Evolutionary conservation across 345 rosid genomes (phyloP).

Genomic region (Ricinus communis): DNA sequence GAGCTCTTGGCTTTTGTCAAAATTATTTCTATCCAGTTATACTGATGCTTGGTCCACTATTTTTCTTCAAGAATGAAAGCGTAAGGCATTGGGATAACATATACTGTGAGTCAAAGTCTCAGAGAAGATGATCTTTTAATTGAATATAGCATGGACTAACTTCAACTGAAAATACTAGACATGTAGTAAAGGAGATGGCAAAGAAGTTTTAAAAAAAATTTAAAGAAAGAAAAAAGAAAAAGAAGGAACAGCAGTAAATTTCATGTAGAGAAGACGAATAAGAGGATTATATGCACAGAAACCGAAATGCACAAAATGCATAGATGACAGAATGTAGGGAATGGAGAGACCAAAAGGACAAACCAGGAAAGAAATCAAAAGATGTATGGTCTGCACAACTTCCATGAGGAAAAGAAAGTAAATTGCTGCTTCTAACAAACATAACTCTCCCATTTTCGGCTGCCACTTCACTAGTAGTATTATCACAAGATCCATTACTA

Average conservation of each 20-base stretch:
- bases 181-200: no score
- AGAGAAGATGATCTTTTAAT: background rate
- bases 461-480: conserved; percentile 5
- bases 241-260: background rate
- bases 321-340: background rate
- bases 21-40: no score
- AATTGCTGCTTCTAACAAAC: conserved; percentile 28
- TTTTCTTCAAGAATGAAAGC: no score
- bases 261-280: no score
- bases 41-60: no score
- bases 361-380: conserved; percentile 37
- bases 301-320: conserved; percentile 3
- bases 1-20: no score
- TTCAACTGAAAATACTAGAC: no score
- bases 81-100: no score
- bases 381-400: conserved; percentile 20
- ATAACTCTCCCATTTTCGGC: conserved; percentile 23
- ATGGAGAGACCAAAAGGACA: conserved; percentile 17
- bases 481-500: conserved; percentile 6
- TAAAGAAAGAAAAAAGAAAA: background rate
- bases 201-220: background rate
- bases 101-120: no score
- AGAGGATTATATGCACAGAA: conserved; percentile 14
- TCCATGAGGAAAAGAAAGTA: conserved; percentile 11
- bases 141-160: no score